phyloP scores from a whole-genome alignment of 2,329 filamentous ascomycete species.

The Aspergillus texensis region DNA sequence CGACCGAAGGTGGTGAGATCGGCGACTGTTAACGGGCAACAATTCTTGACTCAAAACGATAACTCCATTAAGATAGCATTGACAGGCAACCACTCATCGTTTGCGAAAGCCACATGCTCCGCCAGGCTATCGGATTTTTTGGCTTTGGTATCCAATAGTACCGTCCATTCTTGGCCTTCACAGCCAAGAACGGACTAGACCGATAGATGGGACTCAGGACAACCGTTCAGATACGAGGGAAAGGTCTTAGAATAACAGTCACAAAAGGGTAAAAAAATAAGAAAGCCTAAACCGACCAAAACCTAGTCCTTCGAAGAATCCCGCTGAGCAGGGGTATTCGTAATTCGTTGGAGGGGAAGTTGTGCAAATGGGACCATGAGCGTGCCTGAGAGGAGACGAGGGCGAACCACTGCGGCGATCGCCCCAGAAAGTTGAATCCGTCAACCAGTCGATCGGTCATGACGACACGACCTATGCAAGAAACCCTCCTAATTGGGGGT shows the following conservation, averaged over 20 bases:
- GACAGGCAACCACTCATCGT: conserved; percentile 12
- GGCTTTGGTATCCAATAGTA: conserved; percentile 13
- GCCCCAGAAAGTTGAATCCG: conserved; percentile 10
- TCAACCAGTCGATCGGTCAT: conserved; percentile 10
- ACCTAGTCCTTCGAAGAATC: background rate
- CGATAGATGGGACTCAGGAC: background rate
- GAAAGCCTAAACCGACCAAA: background rate
- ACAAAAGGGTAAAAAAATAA: background rate
- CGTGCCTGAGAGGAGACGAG: conserved; percentile 13
- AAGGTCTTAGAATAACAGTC: background rate
- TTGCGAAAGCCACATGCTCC: conserved; percentile 11
- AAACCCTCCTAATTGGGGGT: conserved; percentile 6
- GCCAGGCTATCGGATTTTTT: conserved; percentile 7
- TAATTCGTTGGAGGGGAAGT: conserved; percentile 2
- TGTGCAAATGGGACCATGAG: conserved; percentile 10
- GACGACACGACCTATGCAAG: conserved; percentile 13
- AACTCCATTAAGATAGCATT: conserved; percentile 1
- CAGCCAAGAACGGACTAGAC: background rate
- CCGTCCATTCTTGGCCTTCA: background rate
- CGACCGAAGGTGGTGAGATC: background rate
- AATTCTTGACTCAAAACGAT: background rate
- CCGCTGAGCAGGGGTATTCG: background rate
- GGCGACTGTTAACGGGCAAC: conserved; percentile 7
- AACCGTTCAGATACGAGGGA: background rate
- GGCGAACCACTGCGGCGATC: conserved; percentile 11